phyloP scores from a whole-genome alignment of 768 basidiomycete genomes.

The Cubamyces sp. region DNA sequence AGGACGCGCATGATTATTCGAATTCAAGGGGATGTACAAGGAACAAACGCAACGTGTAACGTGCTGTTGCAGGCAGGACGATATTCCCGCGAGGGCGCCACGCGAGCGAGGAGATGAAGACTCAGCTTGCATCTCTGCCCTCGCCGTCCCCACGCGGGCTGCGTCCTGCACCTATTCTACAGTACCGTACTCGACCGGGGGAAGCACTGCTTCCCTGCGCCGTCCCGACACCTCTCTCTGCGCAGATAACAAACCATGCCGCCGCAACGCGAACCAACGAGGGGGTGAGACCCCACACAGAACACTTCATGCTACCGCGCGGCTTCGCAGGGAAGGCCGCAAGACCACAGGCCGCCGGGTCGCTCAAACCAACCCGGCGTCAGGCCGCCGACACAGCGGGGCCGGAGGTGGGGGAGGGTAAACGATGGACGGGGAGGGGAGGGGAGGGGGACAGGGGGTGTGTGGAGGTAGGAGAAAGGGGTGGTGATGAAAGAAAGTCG shows the following conservation, averaged over 20 bases:
- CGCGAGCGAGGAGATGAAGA: too few relatives aligned
- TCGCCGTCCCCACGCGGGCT: not conserved
- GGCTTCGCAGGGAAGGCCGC: slow-evolving; percentile 18
- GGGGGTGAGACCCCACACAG: slow-evolving; percentile 4
- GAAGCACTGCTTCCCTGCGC: slow-evolving; percentile 46
- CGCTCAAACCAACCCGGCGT: not conserved
- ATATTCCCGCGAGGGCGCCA: slow-evolving; percentile 1
- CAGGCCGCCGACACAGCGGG: slow-evolving; percentile 13
- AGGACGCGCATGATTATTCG: slow-evolving; percentile 7
- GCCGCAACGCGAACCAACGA: slow-evolving; percentile 18
- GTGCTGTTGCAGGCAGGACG: slow-evolving; percentile 24
- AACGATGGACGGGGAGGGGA: not conserved
- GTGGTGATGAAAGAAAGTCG: slow-evolving; percentile 6
- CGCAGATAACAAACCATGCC: slow-evolving; percentile 30
- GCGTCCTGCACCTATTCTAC: slow-evolving; percentile 23
- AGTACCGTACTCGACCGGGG: slow-evolving; percentile 33
- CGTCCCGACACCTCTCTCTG: slow-evolving; percentile 33
- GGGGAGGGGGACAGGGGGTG: not conserved
- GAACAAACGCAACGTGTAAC: slow-evolving; percentile 34
- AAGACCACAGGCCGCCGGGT: slow-evolving; percentile 12
- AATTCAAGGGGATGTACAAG: slow-evolving; percentile 27
- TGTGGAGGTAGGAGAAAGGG: slow-evolving; percentile 8
- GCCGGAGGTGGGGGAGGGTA: not conserved
- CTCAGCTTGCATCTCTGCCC: not conserved
- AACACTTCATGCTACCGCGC: slow-evolving; percentile 13